These are phyloP conservation scores for Malassezia obtusa DNA, from an alignment of 1,284 basidiomycete genomes.

Conservation along the genomic window DNA sequence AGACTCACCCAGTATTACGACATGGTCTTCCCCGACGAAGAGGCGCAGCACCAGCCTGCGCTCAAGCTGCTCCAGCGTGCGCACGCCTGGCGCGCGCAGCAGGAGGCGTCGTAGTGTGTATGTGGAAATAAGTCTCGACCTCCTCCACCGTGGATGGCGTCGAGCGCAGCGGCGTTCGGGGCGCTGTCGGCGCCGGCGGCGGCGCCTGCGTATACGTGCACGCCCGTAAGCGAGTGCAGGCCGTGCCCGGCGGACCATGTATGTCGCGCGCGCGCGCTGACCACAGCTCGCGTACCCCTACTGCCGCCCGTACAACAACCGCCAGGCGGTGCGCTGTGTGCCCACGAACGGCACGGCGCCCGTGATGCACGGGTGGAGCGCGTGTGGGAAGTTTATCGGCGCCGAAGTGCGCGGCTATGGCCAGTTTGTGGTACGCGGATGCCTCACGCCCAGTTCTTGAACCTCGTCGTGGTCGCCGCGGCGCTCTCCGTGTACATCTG, in stretches of 20 bases:
- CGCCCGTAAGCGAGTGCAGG: conserved; percentile 20
- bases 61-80: conserved; percentile 43
- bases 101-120: conserved; percentile 15
- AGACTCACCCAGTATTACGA: conserved; percentile 32
- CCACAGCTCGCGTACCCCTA: conserved; percentile 21
- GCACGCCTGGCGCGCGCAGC: conserved; percentile 34
- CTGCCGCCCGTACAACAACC: conserved; percentile 36
- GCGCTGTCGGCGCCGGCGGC: background rate
- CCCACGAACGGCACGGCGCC: background rate
- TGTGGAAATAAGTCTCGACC: background rate
- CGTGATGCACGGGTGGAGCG: conserved; percentile 10
- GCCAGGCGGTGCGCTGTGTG: conserved; percentile 22
- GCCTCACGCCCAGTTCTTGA: conserved; percentile 1
- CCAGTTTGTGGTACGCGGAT: conserved; percentile 13
- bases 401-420: conserved; percentile 7
- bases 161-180: background rate
- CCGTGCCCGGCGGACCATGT: conserved; percentile 24
- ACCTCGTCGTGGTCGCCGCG: conserved; percentile 4
- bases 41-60: conserved; percentile 35
- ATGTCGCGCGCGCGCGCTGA: background rate
- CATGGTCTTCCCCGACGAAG: conserved; percentile 45
- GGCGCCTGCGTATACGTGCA: conserved; percentile 17
- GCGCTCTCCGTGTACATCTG: conserved; percentile 12
- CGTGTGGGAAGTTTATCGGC: conserved; percentile 17
- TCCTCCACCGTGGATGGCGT: background rate